phyloP scores from a whole-genome alignment of 352 stramenopile species.

The Plasmopara halstedii region DNA sequence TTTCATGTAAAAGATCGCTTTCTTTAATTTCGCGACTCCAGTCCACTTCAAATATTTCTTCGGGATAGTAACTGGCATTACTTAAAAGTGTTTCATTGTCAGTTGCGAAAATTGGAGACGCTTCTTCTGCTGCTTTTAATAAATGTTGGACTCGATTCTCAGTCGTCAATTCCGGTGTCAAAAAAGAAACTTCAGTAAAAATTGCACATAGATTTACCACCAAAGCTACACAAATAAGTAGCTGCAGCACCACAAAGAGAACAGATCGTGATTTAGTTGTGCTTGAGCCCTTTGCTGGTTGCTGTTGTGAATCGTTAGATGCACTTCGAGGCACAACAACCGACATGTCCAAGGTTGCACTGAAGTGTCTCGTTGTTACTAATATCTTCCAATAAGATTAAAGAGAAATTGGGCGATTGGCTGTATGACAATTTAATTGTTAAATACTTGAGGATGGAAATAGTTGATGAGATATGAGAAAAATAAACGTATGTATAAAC shows the following conservation, averaged over 20 bases:
- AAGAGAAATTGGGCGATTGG: too few species aligned
- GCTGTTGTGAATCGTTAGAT: not conserved
- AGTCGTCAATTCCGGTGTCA: conserved; percentile 4
- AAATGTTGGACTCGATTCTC: conserved; percentile 5
- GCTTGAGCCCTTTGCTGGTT: not conserved
- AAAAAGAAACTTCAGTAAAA: conserved; percentile 7
- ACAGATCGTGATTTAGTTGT: conserved; percentile 1
- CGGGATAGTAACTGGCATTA: conserved; percentile 19
- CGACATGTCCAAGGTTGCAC: conserved; percentile 1
- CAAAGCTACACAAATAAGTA: conserved; percentile 11
- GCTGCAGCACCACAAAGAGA: conserved; percentile 3
- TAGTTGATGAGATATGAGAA: not conserved
- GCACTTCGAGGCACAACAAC: conserved; percentile 4
- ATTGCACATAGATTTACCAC: conserved; percentile 10
- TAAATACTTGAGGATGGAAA: conserved; percentile 21
- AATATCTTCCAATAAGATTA: not conserved
- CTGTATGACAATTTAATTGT: too few species aligned
- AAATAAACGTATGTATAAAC: not conserved
- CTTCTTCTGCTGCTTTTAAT: conserved; percentile 12
- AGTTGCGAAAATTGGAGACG: conserved; percentile 6
- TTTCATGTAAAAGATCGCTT: conserved; percentile 33
- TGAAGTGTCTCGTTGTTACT: too few species aligned
- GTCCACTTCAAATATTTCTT: conserved; percentile 22
- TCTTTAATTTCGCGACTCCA: conserved; percentile 18
- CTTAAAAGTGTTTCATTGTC: conserved; percentile 1